Base-by-base conservation (phyloP, 345 rosid species). In the Acer negundo region DNA sequence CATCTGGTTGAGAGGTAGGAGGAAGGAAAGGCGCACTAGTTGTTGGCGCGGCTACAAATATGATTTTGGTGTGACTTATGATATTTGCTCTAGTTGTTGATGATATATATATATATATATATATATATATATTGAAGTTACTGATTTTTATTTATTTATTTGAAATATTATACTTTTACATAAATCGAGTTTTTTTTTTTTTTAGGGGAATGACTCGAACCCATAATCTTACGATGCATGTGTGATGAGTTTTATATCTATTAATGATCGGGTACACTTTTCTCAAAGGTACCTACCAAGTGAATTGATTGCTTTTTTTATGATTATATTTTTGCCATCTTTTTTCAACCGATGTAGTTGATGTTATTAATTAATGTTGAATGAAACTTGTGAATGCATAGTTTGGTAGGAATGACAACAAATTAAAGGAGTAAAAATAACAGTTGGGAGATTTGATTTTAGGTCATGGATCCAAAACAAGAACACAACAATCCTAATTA, bases 311-410 rank as follows among this genome's bases (percentile, higher is more conserved):
- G 11, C 47, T 19, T 55, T 55, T 55, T 5, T 55, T 17, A 19
- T 22, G 19, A 71, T 19, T 31, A 42, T 40, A 55, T 19, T 10
- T 38, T 6, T 38, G 13, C 49, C 13, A 70, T 16, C 12, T 59
- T 62, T 31, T 46, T 22, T 61, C 76, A 74, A 74, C 77, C 44
- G 47, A 74, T 44, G 12, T 62, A 11, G 77, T 62, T 46, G 61
- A 44, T 8, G 9, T 62, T 16, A 9, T 62, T 62, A 19, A 62
- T 28, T 28, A 28, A 62, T 74, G 26, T 59, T 59, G 15, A 62
- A 46, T n/a, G 7, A 46, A 47, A 24, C 46, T 74, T 62, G 61
- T 71, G 74, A 71, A 74, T 44, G 42, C 19, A 15, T 3, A 23
- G 44, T 3, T 70, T 31, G 26, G 23, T 53, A 8, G 24, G 55